Percentiles rank a stretch among this genome's conserved stretches.
These are phyloP conservation scores for Massariosphaeria phaeospora DNA, from an alignment of 495 filamentous ascomycete genomes.

Conservation along the genomic window DNA sequence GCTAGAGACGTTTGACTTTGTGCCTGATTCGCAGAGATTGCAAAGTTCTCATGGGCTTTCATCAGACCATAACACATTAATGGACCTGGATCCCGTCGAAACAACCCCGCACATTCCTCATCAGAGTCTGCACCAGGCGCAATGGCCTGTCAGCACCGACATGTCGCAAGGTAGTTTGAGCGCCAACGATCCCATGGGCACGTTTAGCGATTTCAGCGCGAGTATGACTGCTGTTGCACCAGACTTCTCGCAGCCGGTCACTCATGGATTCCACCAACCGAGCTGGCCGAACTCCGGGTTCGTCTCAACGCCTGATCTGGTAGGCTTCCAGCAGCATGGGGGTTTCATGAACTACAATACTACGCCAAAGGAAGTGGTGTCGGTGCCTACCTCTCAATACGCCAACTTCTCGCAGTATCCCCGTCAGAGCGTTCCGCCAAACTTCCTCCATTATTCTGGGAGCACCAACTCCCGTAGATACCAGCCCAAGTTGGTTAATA, in stretches of 20 bases:
- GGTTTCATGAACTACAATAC: slow-evolving; percentile 24
- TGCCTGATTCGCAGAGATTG: neutral
- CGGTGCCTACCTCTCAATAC: slow-evolving; percentile 20
- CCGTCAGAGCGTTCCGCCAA: slow-evolving; percentile 21
- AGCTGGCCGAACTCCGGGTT: slow-evolving; percentile 25
- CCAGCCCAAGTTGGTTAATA: slow-evolving; percentile 26
- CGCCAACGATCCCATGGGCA: slow-evolving; percentile 13
- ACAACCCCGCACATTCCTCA: slow-evolving; percentile 6
- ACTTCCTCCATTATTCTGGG: slow-evolving; percentile 17
- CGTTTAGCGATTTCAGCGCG: slow-evolving; percentile 12
- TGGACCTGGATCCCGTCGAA: slow-evolving; percentile 27
- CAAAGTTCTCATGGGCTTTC: slow-evolving; percentile 17
- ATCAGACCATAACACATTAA: slow-evolving; percentile 15
- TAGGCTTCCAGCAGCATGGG: slow-evolving; percentile 19
- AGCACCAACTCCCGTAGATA: slow-evolving; percentile 17
- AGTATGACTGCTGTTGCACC: slow-evolving; percentile 14
- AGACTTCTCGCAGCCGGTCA: slow-evolving; percentile 15
- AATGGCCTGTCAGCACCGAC: slow-evolving; percentile 26
- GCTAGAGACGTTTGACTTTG: slow-evolving; percentile 22
- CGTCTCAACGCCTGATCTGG: slow-evolving; percentile 19
- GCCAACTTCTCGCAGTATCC: slow-evolving; percentile 21
- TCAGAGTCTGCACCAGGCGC: slow-evolving; percentile 12
- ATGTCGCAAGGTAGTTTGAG: slow-evolving; percentile 18
- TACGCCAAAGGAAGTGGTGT: slow-evolving; percentile 12
- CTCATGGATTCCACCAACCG: slow-evolving; percentile 24